Evolutionary conservation across 192 early-diverging fungal genomes (phyloP), one percentile per base, ranked within the genome.

Genomic region (Spizellomyces sp.): DNA sequence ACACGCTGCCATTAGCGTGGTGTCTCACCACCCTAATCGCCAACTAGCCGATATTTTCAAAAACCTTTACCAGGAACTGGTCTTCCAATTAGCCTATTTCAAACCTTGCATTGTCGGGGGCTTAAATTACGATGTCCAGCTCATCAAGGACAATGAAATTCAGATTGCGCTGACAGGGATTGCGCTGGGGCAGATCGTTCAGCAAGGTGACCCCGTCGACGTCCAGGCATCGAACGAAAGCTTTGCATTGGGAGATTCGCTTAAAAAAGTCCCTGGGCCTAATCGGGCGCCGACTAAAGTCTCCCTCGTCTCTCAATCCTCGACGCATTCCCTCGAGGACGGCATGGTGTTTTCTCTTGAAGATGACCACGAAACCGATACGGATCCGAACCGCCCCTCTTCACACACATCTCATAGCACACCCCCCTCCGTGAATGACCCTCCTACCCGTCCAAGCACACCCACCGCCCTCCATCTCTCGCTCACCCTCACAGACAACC

Each of bases 1-100:
- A 69, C 87, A 90, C 41, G 82, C 77, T 4, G 70, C 77, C 19
- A 87, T 92, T 59, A 81, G 78, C 41, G 73, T 76, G 21, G 71
- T 71, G 22, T 77, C 83, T 5, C 87, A 92, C 63, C 90, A 92
- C 73, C 90, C 91, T 12, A 93, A 90, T 66, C 81, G 87, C 8
- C 89, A 91, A 56, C 81, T 93, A 0, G 89, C 91, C 3, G 77
- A 75, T 9, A 63, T 93, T 42, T 90, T 93, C 75, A 83, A 83
- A 59, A 66, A 77, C 8, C 72, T 91, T 8, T 91, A 93, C 63
- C 71, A 87, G 41, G 90, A 92, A 43, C 67, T 93, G 36, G 79
- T 85, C 41, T 79, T 88, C 19, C 85, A 87, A 61, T 75, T 92
- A 43, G 71, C 81, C 15, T 90, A 88, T 71, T 83, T 92, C 21